Evolutionary conservation across 768 basidiomycete species (phyloP).

Genomic region (Mycena floridula): DNA sequence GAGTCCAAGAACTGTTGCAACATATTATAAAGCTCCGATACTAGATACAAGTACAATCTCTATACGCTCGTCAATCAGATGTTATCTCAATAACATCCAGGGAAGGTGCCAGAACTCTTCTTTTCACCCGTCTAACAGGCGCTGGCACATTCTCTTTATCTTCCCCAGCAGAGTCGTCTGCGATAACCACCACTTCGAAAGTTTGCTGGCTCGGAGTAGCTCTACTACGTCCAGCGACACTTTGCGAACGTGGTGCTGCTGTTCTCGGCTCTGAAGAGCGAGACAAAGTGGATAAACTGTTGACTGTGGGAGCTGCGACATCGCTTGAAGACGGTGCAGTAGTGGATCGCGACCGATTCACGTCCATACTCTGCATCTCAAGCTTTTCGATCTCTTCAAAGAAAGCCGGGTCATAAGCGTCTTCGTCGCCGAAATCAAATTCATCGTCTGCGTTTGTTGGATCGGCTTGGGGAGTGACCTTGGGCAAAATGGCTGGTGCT

Average conservation of each 20-base stretch:
- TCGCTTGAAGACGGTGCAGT: too few species aligned
- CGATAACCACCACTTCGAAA: conserved; percentile 32
- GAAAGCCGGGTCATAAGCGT: conserved; percentile 30
- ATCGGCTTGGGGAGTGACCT: too few species aligned
- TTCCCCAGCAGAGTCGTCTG: conserved; percentile 40
- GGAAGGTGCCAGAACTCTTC: conserved; percentile 18
- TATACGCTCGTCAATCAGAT: too few species aligned
- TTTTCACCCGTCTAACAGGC: conserved; percentile 41
- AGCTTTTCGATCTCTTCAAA: conserved; percentile 30
- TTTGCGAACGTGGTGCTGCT: background rate
- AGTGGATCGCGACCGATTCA: too few species aligned
- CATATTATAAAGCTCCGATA: too few species aligned
- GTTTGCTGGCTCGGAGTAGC: background rate
- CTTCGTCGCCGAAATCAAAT: conserved; percentile 27
- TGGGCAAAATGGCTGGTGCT: too few species aligned
- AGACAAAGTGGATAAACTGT: background rate
- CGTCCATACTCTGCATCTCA: conserved; percentile 21
- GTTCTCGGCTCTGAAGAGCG: background rate
- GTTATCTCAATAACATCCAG: conserved; percentile 57
- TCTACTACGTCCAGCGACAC: background rate
- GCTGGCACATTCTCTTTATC: conserved; percentile 62
- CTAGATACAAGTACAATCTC: too few species aligned
- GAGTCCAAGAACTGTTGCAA: too few species aligned
- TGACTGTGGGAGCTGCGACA: background rate
- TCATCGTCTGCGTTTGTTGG: conserved; percentile 21